These are phyloP conservation scores for Pelargonium citronellum DNA, from an alignment of 441 rosid species.

Conservation along the genomic window DNA sequence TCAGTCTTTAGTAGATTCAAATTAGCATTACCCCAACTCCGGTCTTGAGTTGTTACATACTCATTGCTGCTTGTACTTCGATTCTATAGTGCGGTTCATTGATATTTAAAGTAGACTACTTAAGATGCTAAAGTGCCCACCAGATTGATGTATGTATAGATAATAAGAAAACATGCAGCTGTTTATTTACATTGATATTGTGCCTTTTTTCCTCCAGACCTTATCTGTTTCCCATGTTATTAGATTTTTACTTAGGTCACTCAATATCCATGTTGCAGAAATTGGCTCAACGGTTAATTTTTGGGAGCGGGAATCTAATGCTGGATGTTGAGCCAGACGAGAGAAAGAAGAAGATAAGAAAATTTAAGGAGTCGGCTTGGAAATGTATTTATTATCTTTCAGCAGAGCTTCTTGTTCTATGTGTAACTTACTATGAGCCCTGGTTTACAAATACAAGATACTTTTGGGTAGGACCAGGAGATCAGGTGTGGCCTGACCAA, in stretches of 20 bases:
- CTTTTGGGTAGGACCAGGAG: slow-evolving; percentile 77
- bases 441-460: slow-evolving; percentile 68
- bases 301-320: slow-evolving; percentile 34
- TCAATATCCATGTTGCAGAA: slow-evolving; percentile 35
- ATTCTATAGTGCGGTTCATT: no score
- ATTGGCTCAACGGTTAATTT: slow-evolving; percentile 45
- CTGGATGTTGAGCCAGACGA: slow-evolving; percentile 24
- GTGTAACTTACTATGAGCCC: slow-evolving; percentile 60
- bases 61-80: no score
- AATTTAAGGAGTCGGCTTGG: slow-evolving; percentile 92
- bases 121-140: no score
- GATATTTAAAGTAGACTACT: no score
- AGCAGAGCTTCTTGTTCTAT: slow-evolving; percentile 57
- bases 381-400: slow-evolving; percentile 67
- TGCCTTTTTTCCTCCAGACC: not conserved
- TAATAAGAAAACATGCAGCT: not conserved
- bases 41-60: no score
- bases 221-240: not conserved
- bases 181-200: not conserved
- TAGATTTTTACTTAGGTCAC: not conserved
- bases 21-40: no score
- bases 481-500: slow-evolving; percentile 80
- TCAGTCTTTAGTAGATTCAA: no score
- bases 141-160: no score
- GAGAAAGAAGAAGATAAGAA: slow-evolving; percentile 41